These are phyloP conservation scores for Corylus avellana DNA, from an alignment of 306 rosid species.

Conservation along the genomic window DNA sequence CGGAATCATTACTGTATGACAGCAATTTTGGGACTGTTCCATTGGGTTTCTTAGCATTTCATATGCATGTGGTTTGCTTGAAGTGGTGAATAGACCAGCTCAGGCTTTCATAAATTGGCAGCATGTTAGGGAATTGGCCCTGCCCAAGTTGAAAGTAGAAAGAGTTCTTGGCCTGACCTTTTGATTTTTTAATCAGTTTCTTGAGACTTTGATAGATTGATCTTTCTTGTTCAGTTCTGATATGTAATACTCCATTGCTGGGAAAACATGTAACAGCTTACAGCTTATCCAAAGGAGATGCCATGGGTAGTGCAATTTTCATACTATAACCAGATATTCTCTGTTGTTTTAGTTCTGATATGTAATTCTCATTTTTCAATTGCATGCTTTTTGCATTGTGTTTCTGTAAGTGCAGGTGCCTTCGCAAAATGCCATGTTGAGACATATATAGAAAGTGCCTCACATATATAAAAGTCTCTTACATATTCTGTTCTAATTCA, in stretches of 20 bases:
- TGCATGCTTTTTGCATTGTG: neutral
- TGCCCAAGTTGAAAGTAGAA: neutral
- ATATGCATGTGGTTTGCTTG: neutral
- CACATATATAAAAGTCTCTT: too few relatives aligned
- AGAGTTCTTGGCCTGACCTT: neutral
- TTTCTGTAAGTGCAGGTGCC: neutral
- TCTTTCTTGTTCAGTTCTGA: neutral
- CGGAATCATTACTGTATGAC: constrained; percentile 4
- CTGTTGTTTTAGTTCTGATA: neutral
- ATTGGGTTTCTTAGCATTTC: constrained; percentile 1
- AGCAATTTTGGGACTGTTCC: neutral
- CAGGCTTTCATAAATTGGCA: neutral
- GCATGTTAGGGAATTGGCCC: too few relatives aligned
- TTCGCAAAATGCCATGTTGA: neutral
- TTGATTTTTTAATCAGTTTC: neutral
- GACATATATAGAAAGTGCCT: too few relatives aligned
- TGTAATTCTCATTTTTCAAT: neutral
- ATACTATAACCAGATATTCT: neutral
- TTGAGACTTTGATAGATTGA: neutral
- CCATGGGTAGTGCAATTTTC: neutral
- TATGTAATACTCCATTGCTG: constrained; percentile 2
- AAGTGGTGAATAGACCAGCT: neutral
- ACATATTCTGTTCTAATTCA: too few relatives aligned
- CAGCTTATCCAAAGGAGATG: neutral
- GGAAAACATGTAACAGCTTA: neutral